Percentiles rank a stretch among this genome's conserved stretches.
Conservation (phyloP, 176 grass and related monocot genomes). For the Musa itinerans region DNA sequence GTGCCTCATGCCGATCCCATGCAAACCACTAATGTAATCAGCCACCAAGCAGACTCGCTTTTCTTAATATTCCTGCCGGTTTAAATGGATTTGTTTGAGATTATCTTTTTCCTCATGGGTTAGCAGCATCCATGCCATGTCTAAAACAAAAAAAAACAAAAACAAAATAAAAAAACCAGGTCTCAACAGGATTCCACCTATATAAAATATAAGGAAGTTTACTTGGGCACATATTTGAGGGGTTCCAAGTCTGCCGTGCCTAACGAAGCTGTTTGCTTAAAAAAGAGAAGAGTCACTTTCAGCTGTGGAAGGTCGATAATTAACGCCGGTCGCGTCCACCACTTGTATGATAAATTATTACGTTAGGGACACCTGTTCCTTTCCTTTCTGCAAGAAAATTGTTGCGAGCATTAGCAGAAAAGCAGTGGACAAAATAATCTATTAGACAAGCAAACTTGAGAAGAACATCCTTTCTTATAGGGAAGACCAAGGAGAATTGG, state of each 20-base stretch:
- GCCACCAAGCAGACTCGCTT: slow-evolving; percentile 1
- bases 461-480: not conserved
- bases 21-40: not conserved
- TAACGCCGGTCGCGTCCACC: not conserved
- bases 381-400: not conserved
- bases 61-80: not conserved
- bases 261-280: not conserved
- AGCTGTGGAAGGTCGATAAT: not conserved
- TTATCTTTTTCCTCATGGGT: slow-evolving; percentile 10
- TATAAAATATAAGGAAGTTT: not conserved
- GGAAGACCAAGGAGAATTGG: not conserved
- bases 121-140: not conserved
- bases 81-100: slow-evolving; percentile 10
- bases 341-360: not conserved
- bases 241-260: not conserved
- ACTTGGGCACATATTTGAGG: not conserved
- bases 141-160: not conserved
- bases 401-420: not conserved
- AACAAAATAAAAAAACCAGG: not conserved
- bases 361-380: not conserved
- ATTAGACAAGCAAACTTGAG: not conserved
- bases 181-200: too few relatives aligned
- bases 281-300: not conserved
- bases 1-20: not conserved
- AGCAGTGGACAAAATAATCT: not conserved